Base-by-base conservation (phyloP, 805 yeast species). In the Kodamaea leandrae region DNA sequence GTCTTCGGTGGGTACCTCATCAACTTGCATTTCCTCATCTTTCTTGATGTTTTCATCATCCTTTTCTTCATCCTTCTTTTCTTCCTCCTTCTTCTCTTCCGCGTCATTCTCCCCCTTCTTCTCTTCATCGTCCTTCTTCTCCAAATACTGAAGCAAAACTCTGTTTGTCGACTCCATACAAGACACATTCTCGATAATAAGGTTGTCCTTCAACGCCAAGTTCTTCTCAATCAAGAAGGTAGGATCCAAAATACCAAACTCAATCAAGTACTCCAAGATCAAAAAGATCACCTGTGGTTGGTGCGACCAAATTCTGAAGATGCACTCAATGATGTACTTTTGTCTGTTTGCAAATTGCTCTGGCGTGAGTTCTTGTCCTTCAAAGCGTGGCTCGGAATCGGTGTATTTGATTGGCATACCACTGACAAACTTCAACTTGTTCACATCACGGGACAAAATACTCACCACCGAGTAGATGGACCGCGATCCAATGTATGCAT, bases 401-500 rank as follows among this genome's bases (percentile, higher is more conserved):
- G 55, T 63, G 14, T 59, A 59, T 7, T 53, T 51, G 18, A 68
- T 58, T 13, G 51, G 42, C 19, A 54, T 48, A 2, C 74, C 74
- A 42, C 65, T 56, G 39, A 66, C 48, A 48, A 49, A 66, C 49
- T 62, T 66, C 49, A 69, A 55, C 49, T 69, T 69, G 37, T 57
- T 61, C 28, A 68, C 50, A 44, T 69, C 75, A 42, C 75, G 59
- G 26, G 64, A 55, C 35, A 69, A 49, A 19, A 69, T 61, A 45
- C 68, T 61, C 10, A 69, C 71, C 23, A 67, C 70, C 1, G 75
- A 69, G 49, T 67, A 86, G 32, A 90, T 74, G 0, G 97, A 90
- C 57, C 97, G 76, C 35, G 88, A 83, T 10, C 98, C 97, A 43
- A 88, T 82, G 50, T 82, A 82, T 34, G 91, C 84, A 38, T 87